phyloP scores from a whole-genome alignment of 73 alveolate species.

The Urostyla sp. region DNA sequence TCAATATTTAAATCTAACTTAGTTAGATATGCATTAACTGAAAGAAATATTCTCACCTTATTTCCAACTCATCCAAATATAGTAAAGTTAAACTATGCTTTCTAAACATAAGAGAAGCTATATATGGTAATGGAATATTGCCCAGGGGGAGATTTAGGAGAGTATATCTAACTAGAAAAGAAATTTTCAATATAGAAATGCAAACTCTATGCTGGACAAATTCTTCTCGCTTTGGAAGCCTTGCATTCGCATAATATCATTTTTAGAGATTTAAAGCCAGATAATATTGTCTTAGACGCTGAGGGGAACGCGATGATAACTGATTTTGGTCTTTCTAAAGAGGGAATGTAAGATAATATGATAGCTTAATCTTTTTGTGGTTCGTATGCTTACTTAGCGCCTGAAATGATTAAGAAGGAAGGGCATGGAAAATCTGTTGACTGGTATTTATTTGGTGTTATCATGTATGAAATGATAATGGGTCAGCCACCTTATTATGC shows the following conservation, averaged over 20 bases:
- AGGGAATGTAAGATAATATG: slow-evolving; percentile 79
- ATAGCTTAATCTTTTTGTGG: slow-evolving; percentile 92
- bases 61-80: slow-evolving; percentile 92
- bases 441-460: slow-evolving; percentile 94
- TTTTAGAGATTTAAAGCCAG: slow-evolving; percentile 87
- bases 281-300: slow-evolving; percentile 85
- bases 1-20: slow-evolving; percentile 85
- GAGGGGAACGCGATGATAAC: slow-evolving; percentile 93
- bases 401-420: slow-evolving; percentile 90
- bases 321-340: slow-evolving; percentile 93
- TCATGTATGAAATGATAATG: slow-evolving; percentile 89
- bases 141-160: slow-evolving; percentile 97
- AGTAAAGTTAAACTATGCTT: slow-evolving; percentile 93
- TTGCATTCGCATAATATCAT: slow-evolving; percentile 89
- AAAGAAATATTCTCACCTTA: slow-evolving; percentile 92
- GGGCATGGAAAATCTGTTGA: slow-evolving; percentile 95
- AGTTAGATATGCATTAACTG: slow-evolving; percentile 91
- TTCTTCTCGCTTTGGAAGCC: slow-evolving; percentile 86
- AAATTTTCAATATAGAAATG: slow-evolving; percentile 81
- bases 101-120: slow-evolving; percentile 94
- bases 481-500: slow-evolving; percentile 92
- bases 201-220: slow-evolving; percentile 80
- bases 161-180: slow-evolving; percentile 86
- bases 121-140: slow-evolving; percentile 95
- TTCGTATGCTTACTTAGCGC: slow-evolving; percentile 93